A percentile compares a stretch with the other conserved stretches of the same genome.
Evolutionary conservation across 192 early-diverging fungal species (phyloP).

Genomic region (Backusella macrospora): DNA sequence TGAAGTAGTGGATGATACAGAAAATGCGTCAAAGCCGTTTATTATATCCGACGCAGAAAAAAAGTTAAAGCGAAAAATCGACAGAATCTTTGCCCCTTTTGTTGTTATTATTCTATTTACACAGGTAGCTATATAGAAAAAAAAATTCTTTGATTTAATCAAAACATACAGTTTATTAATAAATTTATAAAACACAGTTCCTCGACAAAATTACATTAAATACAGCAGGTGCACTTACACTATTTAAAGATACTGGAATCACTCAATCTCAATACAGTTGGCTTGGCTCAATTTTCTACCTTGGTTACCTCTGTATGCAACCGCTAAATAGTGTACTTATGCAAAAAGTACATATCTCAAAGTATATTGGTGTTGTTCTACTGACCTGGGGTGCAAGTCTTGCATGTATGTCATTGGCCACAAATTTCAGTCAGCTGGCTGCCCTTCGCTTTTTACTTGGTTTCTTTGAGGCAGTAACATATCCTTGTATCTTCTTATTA

Average conservation of each 20-base stretch:
- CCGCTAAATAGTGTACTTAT: neutral
- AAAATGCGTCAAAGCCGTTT: neutral
- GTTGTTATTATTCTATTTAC: slow-evolving; percentile 11
- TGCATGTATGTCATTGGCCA: slow-evolving; percentile 14
- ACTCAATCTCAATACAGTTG: slow-evolving; percentile 12
- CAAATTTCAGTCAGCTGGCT: slow-evolving; percentile 15
- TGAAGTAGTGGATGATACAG: slow-evolving; percentile 6
- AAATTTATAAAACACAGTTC: neutral
- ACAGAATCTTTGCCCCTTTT: slow-evolving; percentile 7
- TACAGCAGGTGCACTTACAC: neutral
- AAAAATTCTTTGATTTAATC: neutral
- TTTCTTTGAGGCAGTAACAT: slow-evolving; percentile 27
- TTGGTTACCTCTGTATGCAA: slow-evolving; percentile 25
- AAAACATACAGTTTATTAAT: neutral
- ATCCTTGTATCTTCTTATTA: slow-evolving; percentile 23
- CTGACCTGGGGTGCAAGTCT: slow-evolving; percentile 21
- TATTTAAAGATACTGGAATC: slow-evolving; percentile 18
- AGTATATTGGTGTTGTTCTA: slow-evolving; percentile 19
- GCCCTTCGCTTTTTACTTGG: slow-evolving; percentile 28
- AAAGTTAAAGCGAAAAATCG: neutral
- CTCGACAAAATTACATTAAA: slow-evolving; percentile 3
- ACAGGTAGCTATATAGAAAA: slow-evolving; percentile 2
- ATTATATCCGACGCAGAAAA: slow-evolving; percentile 5
- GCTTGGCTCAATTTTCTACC: slow-evolving; percentile 26
- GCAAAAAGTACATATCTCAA: neutral